Evolutionary conservation across 306 rosid species (phyloP).

Genomic region (Myrica gale): DNA sequence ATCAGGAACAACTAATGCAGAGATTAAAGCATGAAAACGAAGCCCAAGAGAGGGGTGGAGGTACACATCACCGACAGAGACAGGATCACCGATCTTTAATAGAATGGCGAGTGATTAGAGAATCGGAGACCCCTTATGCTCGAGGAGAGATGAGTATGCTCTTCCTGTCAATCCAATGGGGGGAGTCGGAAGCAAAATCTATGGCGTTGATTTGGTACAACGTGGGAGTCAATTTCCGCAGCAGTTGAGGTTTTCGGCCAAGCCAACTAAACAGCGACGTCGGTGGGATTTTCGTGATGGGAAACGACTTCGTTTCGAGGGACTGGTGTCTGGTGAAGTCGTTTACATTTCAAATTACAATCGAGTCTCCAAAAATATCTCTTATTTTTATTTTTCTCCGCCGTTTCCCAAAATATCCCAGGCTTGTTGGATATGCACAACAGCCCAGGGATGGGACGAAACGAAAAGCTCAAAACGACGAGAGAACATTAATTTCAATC

Average conservation of each 20-base stretch:
- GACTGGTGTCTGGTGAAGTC: neutral
- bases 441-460: too few relatives aligned
- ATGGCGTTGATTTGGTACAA: neutral
- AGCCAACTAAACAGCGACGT: neutral
- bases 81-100: slow-evolving; percentile 32
- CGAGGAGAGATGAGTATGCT: neutral
- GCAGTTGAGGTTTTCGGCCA: neutral
- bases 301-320: neutral
- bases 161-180: neutral
- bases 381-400: too few relatives aligned
- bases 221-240: neutral
- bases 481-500: too few relatives aligned
- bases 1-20: neutral
- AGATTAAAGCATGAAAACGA: slow-evolving; percentile 2
- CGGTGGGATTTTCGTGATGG: neutral
- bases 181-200: neutral
- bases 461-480: too few relatives aligned
- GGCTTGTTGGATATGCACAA: too few relatives aligned
- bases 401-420: too few relatives aligned
- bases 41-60: neutral
- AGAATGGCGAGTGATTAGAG: neutral
- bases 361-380: neutral
- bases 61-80: slow-evolving; percentile 43
- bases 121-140: neutral
- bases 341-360: too few relatives aligned